Base-by-base conservation (phyloP, 345 rosid genomes). In the Kernera saxatilis region DNA sequence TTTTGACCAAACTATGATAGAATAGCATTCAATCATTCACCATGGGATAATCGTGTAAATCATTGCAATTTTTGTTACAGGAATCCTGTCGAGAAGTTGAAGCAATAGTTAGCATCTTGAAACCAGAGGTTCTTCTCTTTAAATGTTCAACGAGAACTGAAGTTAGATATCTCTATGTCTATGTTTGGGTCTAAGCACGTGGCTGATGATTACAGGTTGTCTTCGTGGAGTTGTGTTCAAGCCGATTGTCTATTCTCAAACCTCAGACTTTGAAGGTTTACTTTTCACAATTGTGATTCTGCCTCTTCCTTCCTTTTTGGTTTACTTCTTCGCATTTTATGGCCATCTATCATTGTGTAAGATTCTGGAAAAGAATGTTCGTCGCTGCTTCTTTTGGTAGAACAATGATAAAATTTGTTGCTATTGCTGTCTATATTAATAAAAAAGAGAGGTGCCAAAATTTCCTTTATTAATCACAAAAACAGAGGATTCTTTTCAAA, bases 201-300 rank as follows among this genome's bases (percentile, higher is more conserved):
- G 40, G 33, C 21, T 73, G 36, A 46, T 67, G 26, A 29, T 56
- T 32, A n/a, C 80, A 95, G 99, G 99, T 79, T 61, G 97, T 95
- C 48, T 92, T 95, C 80, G 72, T 95, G 85, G 99, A 95, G 79
- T 66, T 95, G 70, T 95, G 99, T 77, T 69, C 97, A 6, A 92
- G 92, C 82, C 79, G 99, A 58, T 80, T 87, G 63, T 80, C 91
- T 5, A 69, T 95, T 71, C 97, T 95, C 61, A 73, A 84, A 23
- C 92, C 91, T 39, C 96, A 92, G 84, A 84, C 78, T 75, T 58
- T 90, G 65, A 90, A 92, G 97, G 99, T 92, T 26, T 56, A 70
- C 50, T 48, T 26, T 30, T 76, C 22, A 3, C 32, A 12, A 2
- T 6, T 35, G 17, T 62, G 79, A 27, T 56, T 65, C 26, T 55